Evolutionary conservation across 2,329 filamentous ascomycete species (phyloP).

Genomic region (Fusarium praegraminearum): DNA sequence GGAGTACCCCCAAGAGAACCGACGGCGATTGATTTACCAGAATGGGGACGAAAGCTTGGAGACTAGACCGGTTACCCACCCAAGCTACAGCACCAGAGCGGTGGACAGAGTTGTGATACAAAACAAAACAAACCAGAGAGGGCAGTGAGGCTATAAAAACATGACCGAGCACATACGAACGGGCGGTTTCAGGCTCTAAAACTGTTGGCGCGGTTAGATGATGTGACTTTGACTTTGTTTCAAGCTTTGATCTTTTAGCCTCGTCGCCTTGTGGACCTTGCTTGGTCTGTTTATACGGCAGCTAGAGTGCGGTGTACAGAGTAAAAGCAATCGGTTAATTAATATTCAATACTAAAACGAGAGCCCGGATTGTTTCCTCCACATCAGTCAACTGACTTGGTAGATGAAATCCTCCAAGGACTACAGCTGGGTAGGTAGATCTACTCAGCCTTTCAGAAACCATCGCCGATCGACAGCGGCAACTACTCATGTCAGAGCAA

Average conservation of each 20-base stretch:
- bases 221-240: constrained; percentile 16
- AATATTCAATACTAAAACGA: constrained; percentile 5
- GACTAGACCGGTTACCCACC: neutral
- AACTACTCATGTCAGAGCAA: neutral
- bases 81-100: neutral
- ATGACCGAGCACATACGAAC: constrained; percentile 7
- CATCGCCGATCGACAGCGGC: neutral
- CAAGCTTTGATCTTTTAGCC: constrained; percentile 20
- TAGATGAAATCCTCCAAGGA: neutral
- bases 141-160: constrained; percentile 1
- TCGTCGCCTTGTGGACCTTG: neutral
- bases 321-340: neutral
- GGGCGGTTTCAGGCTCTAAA: constrained; percentile 16
- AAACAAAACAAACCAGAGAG: constrained; percentile 4
- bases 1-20: neutral
- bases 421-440: neutral
- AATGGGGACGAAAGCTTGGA: neutral
- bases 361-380: constrained; percentile 1
- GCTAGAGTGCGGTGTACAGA: neutral
- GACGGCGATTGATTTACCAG: neutral
- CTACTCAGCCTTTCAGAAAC: neutral
- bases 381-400: neutral
- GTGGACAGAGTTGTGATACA: neutral
- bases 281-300: neutral
- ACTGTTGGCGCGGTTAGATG: constrained; percentile 2